Evolutionary conservation across 768 basidiomycete species (phyloP).

Genomic region (Mrakia blollopis): DNA sequence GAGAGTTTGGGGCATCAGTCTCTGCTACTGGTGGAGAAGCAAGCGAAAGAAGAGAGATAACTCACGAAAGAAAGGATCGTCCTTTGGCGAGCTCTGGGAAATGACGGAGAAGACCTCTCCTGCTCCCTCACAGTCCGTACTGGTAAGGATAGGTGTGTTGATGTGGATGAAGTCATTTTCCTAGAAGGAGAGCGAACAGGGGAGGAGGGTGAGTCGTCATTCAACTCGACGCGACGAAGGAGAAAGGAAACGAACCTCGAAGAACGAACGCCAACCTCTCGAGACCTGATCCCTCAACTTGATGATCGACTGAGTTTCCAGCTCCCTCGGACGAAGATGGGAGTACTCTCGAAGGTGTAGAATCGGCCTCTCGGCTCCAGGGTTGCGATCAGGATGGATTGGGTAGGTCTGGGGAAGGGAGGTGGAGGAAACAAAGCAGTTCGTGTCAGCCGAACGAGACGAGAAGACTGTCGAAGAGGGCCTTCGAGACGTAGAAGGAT

Average conservation of each 20-base stretch:
- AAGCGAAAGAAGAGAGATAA: conserved; percentile 5
- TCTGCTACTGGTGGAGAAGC: no score
- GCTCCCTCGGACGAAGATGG: conserved; percentile 80
- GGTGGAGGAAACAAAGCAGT: conserved; percentile 27
- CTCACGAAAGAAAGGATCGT: conserved; percentile 62
- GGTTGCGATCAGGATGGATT: conserved; percentile 11
- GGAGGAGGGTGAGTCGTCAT: conserved; percentile 1
- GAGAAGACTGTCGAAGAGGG: neutral
- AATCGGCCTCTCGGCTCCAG: conserved; percentile 70
- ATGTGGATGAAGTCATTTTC: conserved; percentile 68
- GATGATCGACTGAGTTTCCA: conserved; percentile 65
- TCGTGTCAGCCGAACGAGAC: neutral
- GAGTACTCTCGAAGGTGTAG: conserved; percentile 80
- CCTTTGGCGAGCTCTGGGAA: conserved; percentile 17
- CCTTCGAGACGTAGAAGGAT: no score
- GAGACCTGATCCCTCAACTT: conserved; percentile 57
- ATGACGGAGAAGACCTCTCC: conserved; percentile 79
- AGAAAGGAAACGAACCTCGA: conserved; percentile 23
- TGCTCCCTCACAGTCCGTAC: conserved; percentile 91
- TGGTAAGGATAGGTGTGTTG: conserved; percentile 82
- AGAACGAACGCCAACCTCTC: conserved; percentile 15
- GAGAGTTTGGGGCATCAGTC: no score
- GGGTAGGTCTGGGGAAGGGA: conserved; percentile 3
- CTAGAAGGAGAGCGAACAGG: conserved; percentile 46
- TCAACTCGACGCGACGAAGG: neutral